These are phyloP conservation scores for Ichthyophthirius multifiliis DNA, from an alignment of 169 alveolate species.

Conservation along the genomic window DNA sequence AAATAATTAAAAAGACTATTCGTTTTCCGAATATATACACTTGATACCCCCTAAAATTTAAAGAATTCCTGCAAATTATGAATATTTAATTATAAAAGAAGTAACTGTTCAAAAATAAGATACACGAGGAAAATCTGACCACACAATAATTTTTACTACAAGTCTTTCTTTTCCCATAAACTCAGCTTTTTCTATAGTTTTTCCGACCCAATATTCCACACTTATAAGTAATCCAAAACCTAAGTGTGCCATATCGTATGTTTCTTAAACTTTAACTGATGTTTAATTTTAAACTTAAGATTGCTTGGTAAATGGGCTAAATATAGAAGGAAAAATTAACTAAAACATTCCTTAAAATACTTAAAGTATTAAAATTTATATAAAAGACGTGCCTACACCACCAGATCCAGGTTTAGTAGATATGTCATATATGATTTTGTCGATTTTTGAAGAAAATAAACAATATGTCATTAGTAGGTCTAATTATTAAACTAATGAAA, in stretches of 20 bases:
- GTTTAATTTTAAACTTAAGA: not conserved
- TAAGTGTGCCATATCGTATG: not conserved
- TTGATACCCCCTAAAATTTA: not conserved
- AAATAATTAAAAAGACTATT: not conserved
- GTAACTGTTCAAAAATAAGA: not conserved
- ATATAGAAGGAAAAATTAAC: not conserved
- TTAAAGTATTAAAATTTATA: not conserved
- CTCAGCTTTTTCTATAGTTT: not conserved
- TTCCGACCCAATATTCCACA: not conserved
- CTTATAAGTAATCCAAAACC: not conserved
- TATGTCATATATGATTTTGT: not conserved
- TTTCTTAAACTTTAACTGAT: too few relatives aligned
- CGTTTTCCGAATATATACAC: conserved; percentile 3
- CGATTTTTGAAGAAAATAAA: not conserved
- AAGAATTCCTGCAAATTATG: not conserved
- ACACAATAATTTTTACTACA: not conserved
- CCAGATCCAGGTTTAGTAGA: not conserved
- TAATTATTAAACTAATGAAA: not conserved
- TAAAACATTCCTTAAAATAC: too few relatives aligned
- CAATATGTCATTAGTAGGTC: not conserved
- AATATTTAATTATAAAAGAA: not conserved
- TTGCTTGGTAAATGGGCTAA: not conserved
- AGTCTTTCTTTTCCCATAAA: not conserved
- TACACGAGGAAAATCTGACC: not conserved
- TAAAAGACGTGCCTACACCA: conserved; percentile 7